Evolutionary conservation across 2,329 filamentous ascomycete genomes (phyloP).

Genomic region (Sordariomycetes sp.): DNA sequence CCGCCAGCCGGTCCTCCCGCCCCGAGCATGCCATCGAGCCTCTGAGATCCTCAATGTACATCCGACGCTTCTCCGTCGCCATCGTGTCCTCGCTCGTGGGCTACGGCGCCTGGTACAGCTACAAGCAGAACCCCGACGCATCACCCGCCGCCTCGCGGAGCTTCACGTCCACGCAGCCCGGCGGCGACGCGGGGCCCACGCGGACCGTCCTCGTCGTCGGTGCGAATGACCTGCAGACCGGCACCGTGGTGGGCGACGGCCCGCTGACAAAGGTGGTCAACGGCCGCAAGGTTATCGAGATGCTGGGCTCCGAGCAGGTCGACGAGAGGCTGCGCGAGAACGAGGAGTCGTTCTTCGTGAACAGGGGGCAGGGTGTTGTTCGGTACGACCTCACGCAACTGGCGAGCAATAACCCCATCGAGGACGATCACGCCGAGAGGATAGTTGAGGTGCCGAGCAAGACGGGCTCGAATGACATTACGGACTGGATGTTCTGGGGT

Average conservation of each 20-base stretch:
- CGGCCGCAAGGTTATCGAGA: conserved; percentile 81
- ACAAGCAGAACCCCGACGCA: conserved; percentile 35
- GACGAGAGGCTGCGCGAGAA: conserved; percentile 80
- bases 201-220: conserved; percentile 76
- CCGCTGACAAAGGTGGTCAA: conserved; percentile 83
- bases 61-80: conserved; percentile 56
- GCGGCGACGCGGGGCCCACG: conserved; percentile 32
- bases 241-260: conserved; percentile 72
- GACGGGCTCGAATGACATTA: conserved; percentile 35
- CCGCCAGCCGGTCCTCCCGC: conserved; percentile 11
- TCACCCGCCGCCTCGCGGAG: conserved; percentile 19
- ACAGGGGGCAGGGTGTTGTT: conserved; percentile 80
- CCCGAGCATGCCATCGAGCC: conserved; percentile 30
- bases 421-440: conserved; percentile 97
- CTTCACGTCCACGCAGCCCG: conserved; percentile 12
- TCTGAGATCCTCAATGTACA: conserved; percentile 63
- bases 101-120: conserved; percentile 68
- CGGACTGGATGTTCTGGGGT: conserved; percentile 99
- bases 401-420: conserved; percentile 93
- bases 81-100: conserved; percentile 59
- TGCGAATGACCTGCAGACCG: conserved; percentile 81
- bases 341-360: conserved; percentile 86
- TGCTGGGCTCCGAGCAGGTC: conserved; percentile 91
- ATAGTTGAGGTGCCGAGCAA: conserved; percentile 77
- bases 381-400: conserved; percentile 92